Evolutionary conservation across 225 moss, liverwort and hornwort genomes (phyloP).

Genomic region (Sphagnum contortum): DNA sequence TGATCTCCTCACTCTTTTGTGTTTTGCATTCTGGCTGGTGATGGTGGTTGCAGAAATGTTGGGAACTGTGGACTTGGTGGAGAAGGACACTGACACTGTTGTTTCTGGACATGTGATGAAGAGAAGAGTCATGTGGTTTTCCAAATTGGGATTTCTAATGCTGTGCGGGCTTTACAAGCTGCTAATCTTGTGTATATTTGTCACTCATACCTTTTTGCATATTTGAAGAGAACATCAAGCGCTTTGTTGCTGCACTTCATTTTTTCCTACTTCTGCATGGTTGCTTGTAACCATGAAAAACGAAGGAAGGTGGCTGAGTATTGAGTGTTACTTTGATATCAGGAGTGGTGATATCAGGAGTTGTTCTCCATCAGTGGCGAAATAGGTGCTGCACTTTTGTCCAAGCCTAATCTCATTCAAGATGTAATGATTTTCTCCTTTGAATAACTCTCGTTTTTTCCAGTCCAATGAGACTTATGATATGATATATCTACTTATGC

Average conservation of each 20-base stretch:
- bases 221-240: not conserved
- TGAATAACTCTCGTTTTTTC: not conserved
- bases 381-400: constrained; percentile 78
- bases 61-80: constrained; percentile 78
- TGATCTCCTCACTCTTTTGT: too few species aligned
- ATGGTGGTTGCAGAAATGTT: constrained; percentile 27
- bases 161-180: constrained; percentile 59
- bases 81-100: constrained; percentile 52
- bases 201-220: too few species aligned
- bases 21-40: not conserved
- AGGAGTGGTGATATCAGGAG: constrained; percentile 62
- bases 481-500: too few species aligned
- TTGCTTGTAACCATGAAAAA: too few species aligned
- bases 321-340: not conserved
- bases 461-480: too few species aligned
- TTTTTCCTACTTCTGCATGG: not conserved
- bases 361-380: constrained; percentile 79
- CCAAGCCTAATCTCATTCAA: constrained; percentile 72
- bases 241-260: not conserved
- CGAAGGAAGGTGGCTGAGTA: too few species aligned
- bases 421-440: constrained; percentile 21
- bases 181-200: constrained; percentile 49
- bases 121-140: constrained; percentile 75
- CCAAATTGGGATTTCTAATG: constrained; percentile 76
- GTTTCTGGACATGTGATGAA: constrained; percentile 63